These are phyloP conservation scores for Golubevia pallescens DNA, from an alignment of 1,284 basidiomycete genomes.

Conservation along the genomic window DNA sequence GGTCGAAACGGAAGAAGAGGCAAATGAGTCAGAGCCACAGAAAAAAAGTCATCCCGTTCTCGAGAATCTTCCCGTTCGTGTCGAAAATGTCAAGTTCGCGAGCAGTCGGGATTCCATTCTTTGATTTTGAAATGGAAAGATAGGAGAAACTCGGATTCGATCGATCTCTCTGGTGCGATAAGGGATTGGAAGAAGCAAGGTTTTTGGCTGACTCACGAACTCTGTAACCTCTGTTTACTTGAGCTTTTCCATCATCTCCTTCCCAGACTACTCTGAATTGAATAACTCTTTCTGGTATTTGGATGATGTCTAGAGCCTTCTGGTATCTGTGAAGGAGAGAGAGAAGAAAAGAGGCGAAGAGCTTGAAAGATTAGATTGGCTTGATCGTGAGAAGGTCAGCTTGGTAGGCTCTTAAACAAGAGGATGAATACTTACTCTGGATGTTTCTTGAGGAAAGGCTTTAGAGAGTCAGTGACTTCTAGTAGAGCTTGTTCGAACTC, in stretches of 20 bases:
- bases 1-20: slow-evolving; percentile 4
- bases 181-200: no score
- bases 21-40: background rate
- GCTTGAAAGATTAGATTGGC: no score
- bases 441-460: slow-evolving; percentile 33
- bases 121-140: no score
- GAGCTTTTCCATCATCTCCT: slow-evolving; percentile 23
- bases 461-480: background rate
- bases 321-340: no score
- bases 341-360: no score
- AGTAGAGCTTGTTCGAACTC: slow-evolving; percentile 44
- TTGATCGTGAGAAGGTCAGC: no score
- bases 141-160: no score
- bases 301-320: slow-evolving; percentile 43
- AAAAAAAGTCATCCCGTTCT: background rate
- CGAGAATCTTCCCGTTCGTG: background rate
- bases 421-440: no score
- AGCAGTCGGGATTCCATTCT: no score
- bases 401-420: no score
- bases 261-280: slow-evolving; percentile 42
- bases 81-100: background rate
- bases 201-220: slow-evolving; percentile 37
- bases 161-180: no score
- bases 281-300: slow-evolving; percentile 52
- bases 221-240: slow-evolving; percentile 49